Evolutionary conservation across 371 early-diverging fungal species (phyloP).

Genomic region (Apophysomyces elegans): DNA sequence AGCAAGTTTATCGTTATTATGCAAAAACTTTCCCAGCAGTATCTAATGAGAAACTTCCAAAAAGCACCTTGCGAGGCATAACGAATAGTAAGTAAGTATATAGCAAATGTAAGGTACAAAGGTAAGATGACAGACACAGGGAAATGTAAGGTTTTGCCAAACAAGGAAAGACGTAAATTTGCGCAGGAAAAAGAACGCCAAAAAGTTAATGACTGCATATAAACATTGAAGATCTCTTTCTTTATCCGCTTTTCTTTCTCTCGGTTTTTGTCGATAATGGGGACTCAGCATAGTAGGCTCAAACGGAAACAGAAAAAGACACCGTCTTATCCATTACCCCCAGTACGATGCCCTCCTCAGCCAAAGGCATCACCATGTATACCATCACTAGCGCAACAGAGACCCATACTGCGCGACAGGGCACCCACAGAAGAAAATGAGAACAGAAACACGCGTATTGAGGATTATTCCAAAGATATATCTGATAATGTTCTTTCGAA

Average conservation of each 20-base stretch:
- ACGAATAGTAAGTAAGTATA: too few species aligned
- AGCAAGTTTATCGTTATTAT: background rate
- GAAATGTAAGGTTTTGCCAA: slow-evolving; percentile 5
- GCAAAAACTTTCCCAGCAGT: background rate
- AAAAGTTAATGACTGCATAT: background rate
- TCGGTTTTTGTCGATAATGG: slow-evolving; percentile 20
- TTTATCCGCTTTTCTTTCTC: slow-evolving; percentile 12
- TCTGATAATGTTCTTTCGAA: background rate
- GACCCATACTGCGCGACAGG: slow-evolving; percentile 7
- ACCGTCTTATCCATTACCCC: slow-evolving; percentile 3
- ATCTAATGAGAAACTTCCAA: too few species aligned
- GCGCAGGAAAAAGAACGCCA: slow-evolving; percentile 6
- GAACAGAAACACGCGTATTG: slow-evolving; percentile 8
- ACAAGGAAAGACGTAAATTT: background rate
- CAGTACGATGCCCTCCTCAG: background rate
- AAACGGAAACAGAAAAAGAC: slow-evolving; percentile 13
- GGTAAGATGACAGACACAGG: background rate
- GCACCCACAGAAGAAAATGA: slow-evolving; percentile 2
- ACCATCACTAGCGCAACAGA: background rate
- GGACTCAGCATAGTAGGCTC: slow-evolving; percentile 18
- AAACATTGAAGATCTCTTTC: slow-evolving; percentile 13
- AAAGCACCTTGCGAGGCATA: too few species aligned
- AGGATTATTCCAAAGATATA: slow-evolving; percentile 18
- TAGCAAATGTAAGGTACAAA: background rate
- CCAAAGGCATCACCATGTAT: background rate